These are phyloP conservation scores for Drechslerella coelobrocha DNA, from an alignment of 2,329 filamentous ascomycete species.

Conservation along the genomic window DNA sequence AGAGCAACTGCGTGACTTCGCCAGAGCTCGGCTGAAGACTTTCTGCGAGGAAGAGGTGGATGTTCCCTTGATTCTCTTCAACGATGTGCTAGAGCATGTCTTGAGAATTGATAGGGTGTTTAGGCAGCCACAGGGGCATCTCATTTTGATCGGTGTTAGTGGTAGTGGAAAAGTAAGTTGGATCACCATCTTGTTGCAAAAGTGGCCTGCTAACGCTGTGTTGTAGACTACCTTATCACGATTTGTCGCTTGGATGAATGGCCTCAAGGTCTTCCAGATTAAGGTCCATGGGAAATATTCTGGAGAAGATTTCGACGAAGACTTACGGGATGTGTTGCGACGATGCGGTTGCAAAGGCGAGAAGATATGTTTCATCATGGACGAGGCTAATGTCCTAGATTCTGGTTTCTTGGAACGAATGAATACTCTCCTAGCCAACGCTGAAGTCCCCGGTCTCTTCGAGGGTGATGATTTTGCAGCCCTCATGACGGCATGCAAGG, in stretches of 20 bases:
- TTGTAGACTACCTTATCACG: slow-evolving; percentile 82
- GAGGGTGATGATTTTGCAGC: slow-evolving; percentile 98
- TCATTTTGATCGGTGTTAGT: slow-evolving; percentile 98
- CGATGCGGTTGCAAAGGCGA: slow-evolving; percentile 97
- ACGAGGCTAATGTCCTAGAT: slow-evolving; percentile 97
- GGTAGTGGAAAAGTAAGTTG: slow-evolving; percentile 78
- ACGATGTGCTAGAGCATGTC: slow-evolving; percentile 97
- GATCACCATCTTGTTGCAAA: neutral
- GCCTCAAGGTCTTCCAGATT: slow-evolving; percentile 98
- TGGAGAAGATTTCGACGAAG: slow-evolving; percentile 97
- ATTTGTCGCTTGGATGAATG: slow-evolving; percentile 99
- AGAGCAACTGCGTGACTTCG: slow-evolving; percentile 92
- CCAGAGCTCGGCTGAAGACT: slow-evolving; percentile 93
- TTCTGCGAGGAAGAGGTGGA: slow-evolving; percentile 99
- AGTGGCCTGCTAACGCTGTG: slow-evolving; percentile 3
- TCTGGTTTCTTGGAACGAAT: slow-evolving; percentile 98
- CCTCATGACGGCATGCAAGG: slow-evolving; percentile 99
- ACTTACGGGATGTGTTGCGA: slow-evolving; percentile 89
- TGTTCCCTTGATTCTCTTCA: slow-evolving; percentile 97
- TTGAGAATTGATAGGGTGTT: slow-evolving; percentile 98
- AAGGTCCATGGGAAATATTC: slow-evolving; percentile 99
- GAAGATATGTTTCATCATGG: slow-evolving; percentile 99
- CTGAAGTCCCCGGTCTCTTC: slow-evolving; percentile 98
- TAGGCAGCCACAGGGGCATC: slow-evolving; percentile 94
- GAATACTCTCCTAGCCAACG: slow-evolving; percentile 98